Conservation (phyloP, 345 rosid species). For the Acer saccharum region DNA sequence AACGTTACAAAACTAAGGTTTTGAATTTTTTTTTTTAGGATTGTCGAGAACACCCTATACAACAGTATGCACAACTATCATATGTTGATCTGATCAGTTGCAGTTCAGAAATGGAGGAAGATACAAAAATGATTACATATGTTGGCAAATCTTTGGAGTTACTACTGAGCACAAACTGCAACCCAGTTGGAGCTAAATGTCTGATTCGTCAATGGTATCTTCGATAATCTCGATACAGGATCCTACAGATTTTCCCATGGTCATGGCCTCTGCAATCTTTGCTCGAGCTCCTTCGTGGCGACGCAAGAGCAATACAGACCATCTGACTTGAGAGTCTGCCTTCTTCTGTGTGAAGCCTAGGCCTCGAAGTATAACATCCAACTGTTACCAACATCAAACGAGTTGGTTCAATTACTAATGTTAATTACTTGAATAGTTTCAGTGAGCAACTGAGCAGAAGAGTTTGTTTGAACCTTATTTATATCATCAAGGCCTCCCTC, state of each 20-base stretch:
- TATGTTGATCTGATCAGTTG: neutral
- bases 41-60: too few relatives aligned
- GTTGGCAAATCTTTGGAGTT: neutral
- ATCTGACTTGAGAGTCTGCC: constrained; percentile 83
- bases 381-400: constrained; percentile 32
- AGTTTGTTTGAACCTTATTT: constrained; percentile 51
- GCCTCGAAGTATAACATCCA: constrained; percentile 67
- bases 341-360: constrained; percentile 90
- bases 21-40: too few relatives aligned
- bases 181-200: constrained; percentile 34
- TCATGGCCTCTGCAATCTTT: constrained; percentile 76
- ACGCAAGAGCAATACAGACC: constrained; percentile 79
- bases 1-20: too few relatives aligned
- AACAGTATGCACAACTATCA: too few relatives aligned
- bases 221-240: constrained; percentile 65
- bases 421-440: neutral
- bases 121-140: neutral
- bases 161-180: neutral
- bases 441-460: constrained; percentile 4
- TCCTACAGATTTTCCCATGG: constrained; percentile 66
- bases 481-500: constrained; percentile 91
- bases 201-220: constrained; percentile 49
- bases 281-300: constrained; percentile 68
- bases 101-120: neutral
- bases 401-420: neutral